Conservation (phyloP, 805 yeast genomes). For the Candida krabiensis region DNA sequence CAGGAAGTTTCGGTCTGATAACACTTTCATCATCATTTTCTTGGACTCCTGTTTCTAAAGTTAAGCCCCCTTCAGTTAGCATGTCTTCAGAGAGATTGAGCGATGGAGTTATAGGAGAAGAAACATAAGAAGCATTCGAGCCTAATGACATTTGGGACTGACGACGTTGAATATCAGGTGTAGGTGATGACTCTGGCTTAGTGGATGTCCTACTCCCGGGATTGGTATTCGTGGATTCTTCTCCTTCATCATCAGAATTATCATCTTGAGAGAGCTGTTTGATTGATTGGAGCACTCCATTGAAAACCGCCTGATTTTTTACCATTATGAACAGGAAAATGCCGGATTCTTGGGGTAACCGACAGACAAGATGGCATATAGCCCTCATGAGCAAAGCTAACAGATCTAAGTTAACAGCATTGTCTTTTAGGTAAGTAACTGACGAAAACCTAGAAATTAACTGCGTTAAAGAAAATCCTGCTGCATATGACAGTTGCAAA, state of each 20-base stretch:
- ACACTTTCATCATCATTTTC: slow-evolving; percentile 35
- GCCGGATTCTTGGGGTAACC: slow-evolving; percentile 51
- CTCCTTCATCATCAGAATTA: slow-evolving; percentile 13
- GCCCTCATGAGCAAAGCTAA: slow-evolving; percentile 61
- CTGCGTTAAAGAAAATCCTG: slow-evolving; percentile 47
- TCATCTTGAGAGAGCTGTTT: slow-evolving; percentile 28
- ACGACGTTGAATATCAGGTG: background rate
- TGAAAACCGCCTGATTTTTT: slow-evolving; percentile 40
- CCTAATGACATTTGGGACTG: slow-evolving; percentile 8
- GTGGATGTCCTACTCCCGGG: background rate
- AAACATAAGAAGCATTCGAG: slow-evolving; percentile 6
- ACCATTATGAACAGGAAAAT: slow-evolving; percentile 52
- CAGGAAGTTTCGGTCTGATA: slow-evolving; percentile 49
- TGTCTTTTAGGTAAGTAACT: slow-evolving; percentile 36
- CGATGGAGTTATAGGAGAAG: slow-evolving; percentile 11
- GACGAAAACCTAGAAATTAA: slow-evolving; percentile 40
- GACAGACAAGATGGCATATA: slow-evolving; percentile 50
- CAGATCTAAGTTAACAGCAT: slow-evolving; percentile 49
- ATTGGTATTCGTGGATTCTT: background rate
- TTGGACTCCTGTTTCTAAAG: slow-evolving; percentile 12
- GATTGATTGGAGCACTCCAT: slow-evolving; percentile 36
- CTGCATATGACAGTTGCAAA: slow-evolving; percentile 50
- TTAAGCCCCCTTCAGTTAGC: slow-evolving; percentile 8
- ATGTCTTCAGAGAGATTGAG: slow-evolving; percentile 1
- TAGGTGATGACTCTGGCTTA: slow-evolving; percentile 1